Evolutionary conservation across 768 basidiomycete genomes (phyloP).

Genomic region (Termitomyces sp.): DNA sequence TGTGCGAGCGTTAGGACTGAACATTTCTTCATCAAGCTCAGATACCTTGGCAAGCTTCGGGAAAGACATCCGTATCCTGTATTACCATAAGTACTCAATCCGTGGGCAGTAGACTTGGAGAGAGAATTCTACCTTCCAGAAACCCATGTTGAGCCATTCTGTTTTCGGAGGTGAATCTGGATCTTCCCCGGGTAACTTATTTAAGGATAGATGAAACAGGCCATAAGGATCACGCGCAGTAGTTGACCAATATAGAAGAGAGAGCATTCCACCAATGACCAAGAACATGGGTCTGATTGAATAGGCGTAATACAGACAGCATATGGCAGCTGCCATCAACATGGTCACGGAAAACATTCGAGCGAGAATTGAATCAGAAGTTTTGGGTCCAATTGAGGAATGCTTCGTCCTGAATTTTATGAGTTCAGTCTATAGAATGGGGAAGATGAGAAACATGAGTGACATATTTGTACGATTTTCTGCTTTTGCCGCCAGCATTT

Average conservation of each 20-base stretch:
- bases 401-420: background rate
- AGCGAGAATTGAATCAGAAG: background rate
- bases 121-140: constrained; percentile 46
- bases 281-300: background rate
- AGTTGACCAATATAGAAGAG: background rate
- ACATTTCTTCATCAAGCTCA: background rate
- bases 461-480: constrained; percentile 14
- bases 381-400: background rate
- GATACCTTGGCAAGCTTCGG: constrained; percentile 55
- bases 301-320: background rate
- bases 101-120: background rate
- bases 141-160: constrained; percentile 72
- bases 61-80: constrained; percentile 45
- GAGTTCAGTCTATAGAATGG: background rate
- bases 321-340: background rate
- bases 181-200: constrained; percentile 32
- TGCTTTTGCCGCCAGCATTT: constrained; percentile 18
- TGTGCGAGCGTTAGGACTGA: constrained; percentile 5
- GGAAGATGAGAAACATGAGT: background rate
- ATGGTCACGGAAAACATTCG: background rate
- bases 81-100: background rate
- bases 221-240: constrained; percentile 45
- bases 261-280: constrained; percentile 1
- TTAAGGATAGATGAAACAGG: constrained; percentile 50
- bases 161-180: constrained; percentile 32